A percentile compares a stretch with the other conserved stretches of the same genome.
Evolutionary conservation across 2,329 filamentous ascomycete species (phyloP).

Genomic region (Hortaea werneckii): DNA sequence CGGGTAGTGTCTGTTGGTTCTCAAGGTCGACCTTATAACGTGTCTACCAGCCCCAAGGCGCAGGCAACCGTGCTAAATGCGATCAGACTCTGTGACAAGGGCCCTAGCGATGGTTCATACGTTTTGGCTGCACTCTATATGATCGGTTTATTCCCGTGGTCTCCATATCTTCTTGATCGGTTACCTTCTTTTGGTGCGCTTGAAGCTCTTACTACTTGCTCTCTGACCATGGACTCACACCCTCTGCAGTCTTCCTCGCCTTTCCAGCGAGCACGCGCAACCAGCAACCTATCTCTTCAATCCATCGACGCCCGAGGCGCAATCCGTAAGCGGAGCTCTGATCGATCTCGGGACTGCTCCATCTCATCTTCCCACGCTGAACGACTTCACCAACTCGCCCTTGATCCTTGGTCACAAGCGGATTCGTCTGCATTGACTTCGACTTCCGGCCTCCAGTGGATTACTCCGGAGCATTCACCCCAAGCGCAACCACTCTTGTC

Average conservation of each 20-base stretch:
- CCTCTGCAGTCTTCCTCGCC: conserved; percentile 17
- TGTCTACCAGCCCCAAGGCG: conserved; percentile 14
- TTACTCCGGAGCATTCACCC: conserved; percentile 24
- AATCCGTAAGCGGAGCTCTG: conserved; percentile 19
- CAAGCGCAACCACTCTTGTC: conserved; percentile 17
- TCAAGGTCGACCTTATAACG: conserved; percentile 17
- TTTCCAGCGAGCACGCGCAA: conserved; percentile 13
- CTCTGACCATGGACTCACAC: conserved; percentile 24
- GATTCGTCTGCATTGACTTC: conserved; percentile 3
- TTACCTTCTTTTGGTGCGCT: conserved; percentile 9
- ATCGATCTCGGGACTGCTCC: conserved; percentile 18
- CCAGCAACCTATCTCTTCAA: conserved; percentile 17
- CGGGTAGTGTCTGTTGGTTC: conserved; percentile 15
- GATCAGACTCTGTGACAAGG: conserved; percentile 13
- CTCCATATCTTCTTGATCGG: conserved; percentile 2
- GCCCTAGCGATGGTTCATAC: conserved; percentile 13
- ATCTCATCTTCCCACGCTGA: conserved; percentile 21
- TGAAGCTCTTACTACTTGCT: not conserved
- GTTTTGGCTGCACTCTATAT: conserved; percentile 10
- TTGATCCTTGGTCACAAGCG: conserved; percentile 12
- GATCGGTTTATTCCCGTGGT: conserved; percentile 7
- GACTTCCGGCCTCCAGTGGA: conserved; percentile 15
- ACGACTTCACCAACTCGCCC: conserved; percentile 18
- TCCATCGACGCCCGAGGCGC: conserved; percentile 18
- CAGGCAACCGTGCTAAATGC: conserved; percentile 13